phyloP scores from a whole-genome alignment of 2,329 filamentous ascomycete genomes.

The Colletotrichum plurivorum region DNA sequence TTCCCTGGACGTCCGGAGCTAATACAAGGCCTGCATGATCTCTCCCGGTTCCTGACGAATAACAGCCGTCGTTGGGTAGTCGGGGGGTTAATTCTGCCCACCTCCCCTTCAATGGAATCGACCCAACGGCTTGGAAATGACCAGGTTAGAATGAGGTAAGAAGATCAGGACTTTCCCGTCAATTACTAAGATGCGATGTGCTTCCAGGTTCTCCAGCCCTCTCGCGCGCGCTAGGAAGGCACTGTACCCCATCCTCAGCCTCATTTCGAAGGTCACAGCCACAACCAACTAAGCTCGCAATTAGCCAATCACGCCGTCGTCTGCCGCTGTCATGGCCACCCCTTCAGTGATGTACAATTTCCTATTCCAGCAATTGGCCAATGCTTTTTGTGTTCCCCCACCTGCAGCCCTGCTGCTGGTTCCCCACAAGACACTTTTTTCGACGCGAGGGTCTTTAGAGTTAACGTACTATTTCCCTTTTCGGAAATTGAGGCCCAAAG shows the following conservation, averaged over 20 bases:
- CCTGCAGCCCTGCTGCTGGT: too few species aligned
- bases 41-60: neutral
- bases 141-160: too few species aligned
- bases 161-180: too few species aligned
- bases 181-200: too few species aligned
- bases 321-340: constrained; percentile 12
- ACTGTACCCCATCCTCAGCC: constrained; percentile 1
- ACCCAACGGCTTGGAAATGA: too few species aligned
- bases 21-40: neutral
- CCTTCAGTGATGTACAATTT: neutral
- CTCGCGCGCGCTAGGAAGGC: too few species aligned
- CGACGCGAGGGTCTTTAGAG: neutral
- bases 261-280: neutral
- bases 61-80: too few species aligned
- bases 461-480: constrained; percentile 20
- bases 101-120: too few species aligned
- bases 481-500: constrained; percentile 6
- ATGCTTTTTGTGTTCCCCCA: too few species aligned
- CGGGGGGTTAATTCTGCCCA: too few species aligned
- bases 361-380: constrained; percentile 10
- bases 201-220: too few species aligned
- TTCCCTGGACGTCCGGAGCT: neutral
- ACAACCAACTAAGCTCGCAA: too few species aligned
- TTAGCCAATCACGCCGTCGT: neutral
- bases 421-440: neutral